These are phyloP conservation scores for Phallus indusiatus DNA, from an alignment of 768 basidiomycete species.

Conservation along the genomic window DNA sequence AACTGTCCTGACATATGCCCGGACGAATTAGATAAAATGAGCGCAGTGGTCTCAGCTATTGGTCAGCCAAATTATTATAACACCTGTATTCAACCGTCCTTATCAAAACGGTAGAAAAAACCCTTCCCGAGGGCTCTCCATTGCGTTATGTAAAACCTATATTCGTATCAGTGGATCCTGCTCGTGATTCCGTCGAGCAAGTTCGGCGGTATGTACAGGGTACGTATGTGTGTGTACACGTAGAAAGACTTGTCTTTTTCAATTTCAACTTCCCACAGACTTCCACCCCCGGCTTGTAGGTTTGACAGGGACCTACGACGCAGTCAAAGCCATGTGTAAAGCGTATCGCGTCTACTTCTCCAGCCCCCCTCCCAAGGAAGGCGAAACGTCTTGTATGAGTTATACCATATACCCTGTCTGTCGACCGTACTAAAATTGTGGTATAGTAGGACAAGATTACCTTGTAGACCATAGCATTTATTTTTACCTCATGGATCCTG, in stretches of 20 bases:
- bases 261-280: constrained; percentile 32
- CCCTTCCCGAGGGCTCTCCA: constrained; percentile 35
- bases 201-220: constrained; percentile 33
- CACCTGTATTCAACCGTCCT: background rate
- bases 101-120: constrained; percentile 40
- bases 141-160: constrained; percentile 61
- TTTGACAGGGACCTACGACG: constrained; percentile 76
- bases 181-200: constrained; percentile 59
- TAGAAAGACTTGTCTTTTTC: background rate
- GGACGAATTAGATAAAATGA: constrained; percentile 94
- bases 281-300: constrained; percentile 90
- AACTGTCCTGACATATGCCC: constrained; percentile 99
- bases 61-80: constrained; percentile 37
- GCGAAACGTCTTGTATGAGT: constrained; percentile 34
- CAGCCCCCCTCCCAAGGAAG: constrained; percentile 65
- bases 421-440: background rate
- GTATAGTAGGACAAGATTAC: constrained; percentile 65
- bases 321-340: constrained; percentile 84
- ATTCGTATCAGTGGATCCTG: constrained; percentile 96
- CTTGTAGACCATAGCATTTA: constrained; percentile 96
- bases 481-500: constrained; percentile 96
- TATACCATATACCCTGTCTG: background rate
- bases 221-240: constrained; percentile 15
- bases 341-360: constrained; percentile 98
- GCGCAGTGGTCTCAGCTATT: constrained; percentile 58